Percentiles rank a stretch among this genome's conserved stretches.
These are phyloP conservation scores for Sclerotinia trifoliorum DNA, from an alignment of 2,329 filamentous ascomycete species.

Conservation along the genomic window DNA sequence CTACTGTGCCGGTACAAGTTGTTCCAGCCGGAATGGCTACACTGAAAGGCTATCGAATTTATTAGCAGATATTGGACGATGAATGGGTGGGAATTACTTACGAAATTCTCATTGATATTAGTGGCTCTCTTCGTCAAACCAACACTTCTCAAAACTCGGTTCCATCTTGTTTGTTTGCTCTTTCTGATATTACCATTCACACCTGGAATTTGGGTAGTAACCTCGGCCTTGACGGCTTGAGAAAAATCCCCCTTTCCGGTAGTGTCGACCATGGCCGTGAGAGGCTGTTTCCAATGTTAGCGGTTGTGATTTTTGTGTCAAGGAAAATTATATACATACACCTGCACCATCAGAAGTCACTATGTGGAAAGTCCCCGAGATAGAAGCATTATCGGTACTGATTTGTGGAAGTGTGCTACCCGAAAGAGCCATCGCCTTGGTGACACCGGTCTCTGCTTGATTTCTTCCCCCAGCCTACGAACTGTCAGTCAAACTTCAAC, in stretches of 20 bases:
- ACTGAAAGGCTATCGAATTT: conserved; percentile 35
- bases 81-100: not conserved
- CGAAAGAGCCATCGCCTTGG: conserved; percentile 41
- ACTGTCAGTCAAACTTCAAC: conserved; percentile 41
- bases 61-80: not conserved
- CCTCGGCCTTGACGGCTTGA: conserved; percentile 36
- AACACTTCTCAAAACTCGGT: conserved; percentile 18
- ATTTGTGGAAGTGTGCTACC: conserved; percentile 45
- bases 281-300: not conserved
- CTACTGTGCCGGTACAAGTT: conserved; percentile 43
- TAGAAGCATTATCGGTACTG: conserved; percentile 38
- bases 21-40: conserved; percentile 43
- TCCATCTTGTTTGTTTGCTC: conserved; percentile 28
- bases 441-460: conserved; percentile 38
- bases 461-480: conserved; percentile 34
- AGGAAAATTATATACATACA: conserved; percentile 3
- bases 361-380: conserved; percentile 43
- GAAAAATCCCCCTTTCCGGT: conserved; percentile 52
- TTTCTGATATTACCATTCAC: conserved; percentile 40
- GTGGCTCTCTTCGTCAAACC: conserved; percentile 27
- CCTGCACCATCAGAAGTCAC: conserved; percentile 47
- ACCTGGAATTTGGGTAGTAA: conserved; percentile 43
- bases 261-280: conserved; percentile 44
- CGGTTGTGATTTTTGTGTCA: not conserved
- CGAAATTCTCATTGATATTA: conserved; percentile 41